These are phyloP conservation scores for Colletotrichum scovillei DNA, from an alignment of 2,329 filamentous ascomycete species.

Conservation along the genomic window DNA sequence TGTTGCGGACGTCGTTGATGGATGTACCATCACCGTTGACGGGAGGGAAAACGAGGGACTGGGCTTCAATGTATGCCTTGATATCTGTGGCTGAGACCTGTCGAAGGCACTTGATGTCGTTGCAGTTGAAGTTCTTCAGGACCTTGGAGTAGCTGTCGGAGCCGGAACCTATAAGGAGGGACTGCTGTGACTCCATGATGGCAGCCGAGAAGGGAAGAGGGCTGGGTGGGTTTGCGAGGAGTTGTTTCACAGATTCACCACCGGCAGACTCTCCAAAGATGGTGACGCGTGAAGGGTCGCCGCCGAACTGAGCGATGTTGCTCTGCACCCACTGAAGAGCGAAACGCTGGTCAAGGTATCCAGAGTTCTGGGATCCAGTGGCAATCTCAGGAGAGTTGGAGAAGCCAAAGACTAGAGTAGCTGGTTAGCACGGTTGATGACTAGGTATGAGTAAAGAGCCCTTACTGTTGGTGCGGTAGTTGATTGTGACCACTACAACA, in stretches of 20 bases:
- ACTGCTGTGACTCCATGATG: constrained; percentile 32
- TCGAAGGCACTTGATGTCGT: constrained; percentile 10
- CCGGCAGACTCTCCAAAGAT: constrained; percentile 70
- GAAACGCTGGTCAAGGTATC: constrained; percentile 67
- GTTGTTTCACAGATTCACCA: constrained; percentile 49
- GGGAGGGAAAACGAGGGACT: constrained; percentile 26
- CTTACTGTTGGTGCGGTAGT: constrained; percentile 34
- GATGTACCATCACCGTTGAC: constrained; percentile 27
- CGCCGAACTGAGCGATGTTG: constrained; percentile 72
- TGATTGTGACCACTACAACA: constrained; percentile 29
- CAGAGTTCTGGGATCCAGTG: constrained; percentile 54
- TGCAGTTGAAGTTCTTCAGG: constrained; percentile 19
- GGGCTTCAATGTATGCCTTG: constrained; percentile 21
- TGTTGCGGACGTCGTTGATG: constrained; percentile 12
- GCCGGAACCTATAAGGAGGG: constrained; percentile 23
- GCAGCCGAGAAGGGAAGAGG: constrained; percentile 39
- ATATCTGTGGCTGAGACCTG: constrained; percentile 10
- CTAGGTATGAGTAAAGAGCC: neutral
- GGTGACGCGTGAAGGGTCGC: constrained; percentile 69
- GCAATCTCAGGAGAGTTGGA: constrained; percentile 31
- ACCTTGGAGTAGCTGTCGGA: constrained; percentile 26
- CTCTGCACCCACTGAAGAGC: constrained; percentile 70
- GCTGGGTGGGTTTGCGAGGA: constrained; percentile 40
- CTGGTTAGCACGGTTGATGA: neutral
- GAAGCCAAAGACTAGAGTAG: constrained; percentile 26